These are phyloP conservation scores for Globisporangium abappressorium DNA, from an alignment of 352 stramenopile species.

Conservation along the genomic window DNA sequence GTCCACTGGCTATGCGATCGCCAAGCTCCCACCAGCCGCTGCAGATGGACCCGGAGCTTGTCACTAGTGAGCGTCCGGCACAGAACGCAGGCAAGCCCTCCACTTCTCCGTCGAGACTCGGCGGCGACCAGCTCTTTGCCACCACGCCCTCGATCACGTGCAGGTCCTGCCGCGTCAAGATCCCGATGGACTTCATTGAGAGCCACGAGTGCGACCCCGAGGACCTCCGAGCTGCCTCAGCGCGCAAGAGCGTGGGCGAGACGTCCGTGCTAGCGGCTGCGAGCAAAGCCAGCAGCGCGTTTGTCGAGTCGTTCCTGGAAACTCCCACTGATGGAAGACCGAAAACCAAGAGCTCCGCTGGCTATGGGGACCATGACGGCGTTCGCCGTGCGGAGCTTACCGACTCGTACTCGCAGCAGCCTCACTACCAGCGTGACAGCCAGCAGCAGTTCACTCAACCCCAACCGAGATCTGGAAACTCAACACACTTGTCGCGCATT, in stretches of 20 bases:
- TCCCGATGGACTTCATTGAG: conserved; percentile 60
- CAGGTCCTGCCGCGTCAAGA: conserved; percentile 45
- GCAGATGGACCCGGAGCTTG: conserved; percentile 51
- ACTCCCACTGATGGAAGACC: neutral
- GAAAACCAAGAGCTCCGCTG: neutral
- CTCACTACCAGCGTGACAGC: neutral
- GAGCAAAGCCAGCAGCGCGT: conserved; percentile 3
- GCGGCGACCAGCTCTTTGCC: neutral
- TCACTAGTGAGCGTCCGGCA: conserved; percentile 35
- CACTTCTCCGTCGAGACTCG: neutral
- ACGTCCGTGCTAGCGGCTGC: neutral
- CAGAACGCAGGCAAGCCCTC: neutral
- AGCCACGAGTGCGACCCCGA: conserved; percentile 48
- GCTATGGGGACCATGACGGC: neutral
- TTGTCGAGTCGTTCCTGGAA: conserved; percentile 9
- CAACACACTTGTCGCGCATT: conserved; percentile 10
- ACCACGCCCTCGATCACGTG: conserved; percentile 40
- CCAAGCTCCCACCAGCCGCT: neutral
- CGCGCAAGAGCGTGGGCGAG: conserved; percentile 17
- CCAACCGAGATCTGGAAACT: neutral
- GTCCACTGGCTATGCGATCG: neutral
- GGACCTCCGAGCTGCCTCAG: conserved; percentile 13
- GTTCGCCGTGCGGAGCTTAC: conserved; percentile 5
- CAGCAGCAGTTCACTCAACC: neutral
- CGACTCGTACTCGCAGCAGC: neutral